Conservation (phyloP, 106 monocot genomes). For the Dioscorea zingiberensis region DNA sequence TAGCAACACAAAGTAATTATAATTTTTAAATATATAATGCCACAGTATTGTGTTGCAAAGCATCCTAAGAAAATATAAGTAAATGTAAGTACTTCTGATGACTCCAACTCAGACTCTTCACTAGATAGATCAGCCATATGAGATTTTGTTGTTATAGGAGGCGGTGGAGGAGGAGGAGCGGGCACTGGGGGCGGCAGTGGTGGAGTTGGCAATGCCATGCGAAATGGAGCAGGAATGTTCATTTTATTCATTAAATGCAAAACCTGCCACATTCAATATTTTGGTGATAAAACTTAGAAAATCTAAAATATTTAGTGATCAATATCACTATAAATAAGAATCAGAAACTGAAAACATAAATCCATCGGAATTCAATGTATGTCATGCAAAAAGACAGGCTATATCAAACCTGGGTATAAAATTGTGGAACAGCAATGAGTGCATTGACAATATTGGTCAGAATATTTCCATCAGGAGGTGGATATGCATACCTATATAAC, state of each 20-base stretch:
- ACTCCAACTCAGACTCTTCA: slow-evolving; percentile 94
- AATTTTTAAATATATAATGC: too few relatives aligned
- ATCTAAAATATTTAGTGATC: background rate
- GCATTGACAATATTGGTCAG: slow-evolving; percentile 90
- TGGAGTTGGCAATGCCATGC: slow-evolving; percentile 89
- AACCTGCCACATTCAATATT: slow-evolving; percentile 41
- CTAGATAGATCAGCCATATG: slow-evolving; percentile 45
- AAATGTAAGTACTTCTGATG: slow-evolving; percentile 57
- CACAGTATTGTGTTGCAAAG: too few relatives aligned
- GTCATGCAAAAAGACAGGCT: background rate
- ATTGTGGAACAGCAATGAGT: slow-evolving; percentile 91
- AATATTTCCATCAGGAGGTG: slow-evolving; percentile 96
- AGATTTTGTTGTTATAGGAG: slow-evolving; percentile 12
- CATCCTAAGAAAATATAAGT: too few relatives aligned
- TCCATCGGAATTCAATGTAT: too few relatives aligned
- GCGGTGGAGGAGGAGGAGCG: slow-evolving; percentile 47
- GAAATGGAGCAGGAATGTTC: slow-evolving; percentile 97
- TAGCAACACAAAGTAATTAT: slow-evolving; percentile 13
- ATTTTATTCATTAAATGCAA: slow-evolving; percentile 99
- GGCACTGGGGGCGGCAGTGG: slow-evolving; percentile 71
- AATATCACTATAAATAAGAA: too few relatives aligned
- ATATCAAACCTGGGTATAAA: slow-evolving; percentile 86
- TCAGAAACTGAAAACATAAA: too few relatives aligned
- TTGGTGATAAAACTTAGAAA: background rate
- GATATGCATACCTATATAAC: slow-evolving; percentile 74